A percentile compares a stretch with the other conserved stretches of the same genome.
Conservation (phyloP, 371 early-diverging fungal genomes). For the Rhizopus sp. region DNA sequence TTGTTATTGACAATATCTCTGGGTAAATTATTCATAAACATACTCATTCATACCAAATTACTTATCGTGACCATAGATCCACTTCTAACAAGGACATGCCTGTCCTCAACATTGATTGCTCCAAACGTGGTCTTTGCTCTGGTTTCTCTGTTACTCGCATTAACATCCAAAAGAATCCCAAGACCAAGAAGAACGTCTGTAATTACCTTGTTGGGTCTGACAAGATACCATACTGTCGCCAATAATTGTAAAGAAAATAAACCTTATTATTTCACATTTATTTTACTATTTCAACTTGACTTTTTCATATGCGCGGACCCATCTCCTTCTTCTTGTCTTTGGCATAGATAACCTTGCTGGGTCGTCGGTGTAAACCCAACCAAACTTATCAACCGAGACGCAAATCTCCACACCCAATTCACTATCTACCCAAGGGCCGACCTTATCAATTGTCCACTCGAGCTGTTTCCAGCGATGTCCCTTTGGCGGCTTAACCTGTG, state of each 20-base stretch:
- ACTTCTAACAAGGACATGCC: conserved; percentile 16
- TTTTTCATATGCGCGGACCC: conserved; percentile 24
- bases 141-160: conserved; percentile 20
- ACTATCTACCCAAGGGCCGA: conserved; percentile 32
- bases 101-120: conserved; percentile 28
- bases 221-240: conserved; percentile 21
- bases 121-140: conserved; percentile 25
- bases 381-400: conserved; percentile 28
- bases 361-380: conserved; percentile 36
- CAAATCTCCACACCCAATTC: conserved; percentile 13
- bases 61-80: conserved; percentile 2
- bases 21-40: conserved; percentile 14
- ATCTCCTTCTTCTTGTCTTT: conserved; percentile 25
- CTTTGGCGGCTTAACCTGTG: conserved; percentile 23
- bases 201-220: conserved; percentile 22
- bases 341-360: conserved; percentile 19
- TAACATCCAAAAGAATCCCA: conserved; percentile 11
- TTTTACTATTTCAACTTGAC: conserved; percentile 6
- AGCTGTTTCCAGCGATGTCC: conserved; percentile 26
- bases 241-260: not conserved
- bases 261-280: not conserved
- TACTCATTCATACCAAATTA: too few relatives aligned
- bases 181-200: conserved; percentile 28
- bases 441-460: conserved; percentile 29
- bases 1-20: conserved; percentile 25